Evolutionary conservation across 2,329 filamentous ascomycete species (phyloP), one percentile per base, ranked within the genome.

Genomic region (Leptographium lundbergii): DNA sequence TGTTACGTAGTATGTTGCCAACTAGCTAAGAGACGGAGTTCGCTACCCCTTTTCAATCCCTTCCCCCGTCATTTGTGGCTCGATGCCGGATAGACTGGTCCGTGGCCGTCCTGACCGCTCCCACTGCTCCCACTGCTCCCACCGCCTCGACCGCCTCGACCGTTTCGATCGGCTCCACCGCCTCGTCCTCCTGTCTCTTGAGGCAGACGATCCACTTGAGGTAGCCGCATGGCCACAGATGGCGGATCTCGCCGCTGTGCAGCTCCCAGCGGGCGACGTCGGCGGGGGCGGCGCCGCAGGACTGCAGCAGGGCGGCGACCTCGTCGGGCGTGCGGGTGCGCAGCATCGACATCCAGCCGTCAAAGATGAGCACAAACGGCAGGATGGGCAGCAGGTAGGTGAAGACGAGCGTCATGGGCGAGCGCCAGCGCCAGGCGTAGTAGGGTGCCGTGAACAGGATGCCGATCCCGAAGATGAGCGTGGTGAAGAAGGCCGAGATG

Each of bases 281-380:
- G 34, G 61, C 66, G 1, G 62, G 65, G 19, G 73, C 70, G 2
- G 74, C 76, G 13, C 75, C 78, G 65, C 79, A 81, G 4, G 73
- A 73, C 59, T 77, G 75, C 62, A 89, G 69, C 64, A 91, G 68
- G 0, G 67, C 67, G 67, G 84, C 73, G 6, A 89, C 79, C 70
- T 91, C 88, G 17, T 79, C 76, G 0, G 84, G 77, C 4, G 81
- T 87, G 59, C 87, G 77, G 7, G 86, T 88, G 51, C 88, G 74
- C 64, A 90, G 67, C 47, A 80, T 81, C 11, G 84, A 88, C 54
- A 89, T 77, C 60, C 81, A 73, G 2, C 87, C 87, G 69, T 91
- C 88, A 65, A 86, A 85, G 0, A 82, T 77, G 22, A 89, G 71
- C 10, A 88, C 80, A 61, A 86, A 79, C 0, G 87, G 86, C 19